Base-by-base conservation (phyloP, 179 eudicot species). In the Spergularia azorica region DNA sequence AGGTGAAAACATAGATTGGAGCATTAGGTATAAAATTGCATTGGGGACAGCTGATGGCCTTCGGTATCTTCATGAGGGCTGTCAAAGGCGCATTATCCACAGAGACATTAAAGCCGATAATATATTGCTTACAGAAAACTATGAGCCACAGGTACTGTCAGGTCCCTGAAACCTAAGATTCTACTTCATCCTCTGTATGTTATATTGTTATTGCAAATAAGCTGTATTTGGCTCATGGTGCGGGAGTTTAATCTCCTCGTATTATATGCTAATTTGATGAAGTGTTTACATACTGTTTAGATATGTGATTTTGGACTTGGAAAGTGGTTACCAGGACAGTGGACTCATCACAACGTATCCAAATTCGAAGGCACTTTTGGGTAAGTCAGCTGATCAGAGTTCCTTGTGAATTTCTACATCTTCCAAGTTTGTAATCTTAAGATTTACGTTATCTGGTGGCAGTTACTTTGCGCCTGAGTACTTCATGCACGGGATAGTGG, bases 381-480 rank as follows among this genome's bases (percentile, higher is more conserved):
- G 97, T 92, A 78, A 72, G 88, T 83, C 41, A 58, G 60, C 39
- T 26, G 32, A 62, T 26, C n/a, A n/a, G n/a, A 62, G 71, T 17
- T 70, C 73, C 26, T 16, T 16, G 60, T 58, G 0, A 58, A 32
- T 39, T 26, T 18, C 17, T 17, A 17, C 32, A 26, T 7, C 4
- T 52, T 65, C 15, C n/a, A 55, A 21, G 3, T 18, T 15, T 50
- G 5, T 39, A 26, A 67, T 68, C 41, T 63, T 36, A 43, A 43
- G 5, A 4, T 43, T 43, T 4, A 43, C 8, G 36, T 38, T 74
- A 54, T 80, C 80, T 41, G 70, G 68, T 83, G 83, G 55, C 89
- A 92, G 97, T 61, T 92, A 92, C 82, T 86, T 92, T 81, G 94
- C 97, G 64, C 97, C 97, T 0, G 97, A 92, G 86, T 92, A 92